Evolutionary conservation across 371 early-diverging fungal species (phyloP), one percentile per base, ranked within the genome.

Genomic region (Rhizopus microsporus): DNA sequence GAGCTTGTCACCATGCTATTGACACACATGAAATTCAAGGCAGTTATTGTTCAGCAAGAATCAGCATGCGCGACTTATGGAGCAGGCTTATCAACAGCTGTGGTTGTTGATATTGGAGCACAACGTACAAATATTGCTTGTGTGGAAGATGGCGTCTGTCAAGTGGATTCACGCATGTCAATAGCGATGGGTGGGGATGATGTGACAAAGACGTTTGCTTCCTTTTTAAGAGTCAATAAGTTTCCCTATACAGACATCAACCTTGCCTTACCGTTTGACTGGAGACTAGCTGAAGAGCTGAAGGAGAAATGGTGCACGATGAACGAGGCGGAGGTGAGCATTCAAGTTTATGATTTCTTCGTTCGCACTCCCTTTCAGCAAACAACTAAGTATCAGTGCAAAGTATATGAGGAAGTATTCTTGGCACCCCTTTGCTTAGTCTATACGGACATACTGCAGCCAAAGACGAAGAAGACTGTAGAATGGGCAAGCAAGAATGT

Each of bases 81-180:
- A 54, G 94, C 96, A 3, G 95, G 96, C 23, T 80, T 92, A 5
- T 89, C 93, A 0, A 80, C 83, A 8, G 93, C 93, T 0, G 93
- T 93, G 58, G 90, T 95, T 9, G 90, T 95, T 2, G 94, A 95
- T 67, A 87, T 95, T 56, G 96, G 96, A 6, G 94, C 96, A 1
- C 93, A 94, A 62, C 88, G 82, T 35, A 93, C 93, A 12, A 89
- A 82, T 50, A 77, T 94, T 10, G 72, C 87, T 0, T 93, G 93
- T 62, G 86, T 95, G 13, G 96, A 95, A 57, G 92, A 93, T 40
- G 96, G 96, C 13, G 78, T 87, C 15, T 87, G 88, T 57, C 70
- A 89, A 13, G 79, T 84, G 7, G 86, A 90, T 50, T 89, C 91
- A 7, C 78, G 76, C 10, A 57, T 65, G 30, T 60, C 65, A 2